Evolutionary conservation across 768 basidiomycete genomes (phyloP).

Genomic region (Russula compacta): DNA sequence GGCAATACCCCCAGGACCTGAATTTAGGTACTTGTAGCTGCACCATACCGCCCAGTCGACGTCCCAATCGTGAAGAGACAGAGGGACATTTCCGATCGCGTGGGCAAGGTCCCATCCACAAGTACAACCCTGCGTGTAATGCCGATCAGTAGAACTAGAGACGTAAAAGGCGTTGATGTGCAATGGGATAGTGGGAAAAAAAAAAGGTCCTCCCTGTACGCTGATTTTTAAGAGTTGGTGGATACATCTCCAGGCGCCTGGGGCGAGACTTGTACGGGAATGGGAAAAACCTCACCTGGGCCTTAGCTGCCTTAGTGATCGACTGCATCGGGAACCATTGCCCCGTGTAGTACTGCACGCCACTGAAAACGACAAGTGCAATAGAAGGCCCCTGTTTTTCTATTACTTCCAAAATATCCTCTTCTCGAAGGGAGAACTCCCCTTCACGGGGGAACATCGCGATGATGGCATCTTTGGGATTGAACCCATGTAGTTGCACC

Average conservation of each 20-base stretch:
- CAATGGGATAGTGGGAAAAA: slow-evolving; percentile 16
- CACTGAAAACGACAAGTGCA: slow-evolving; percentile 86
- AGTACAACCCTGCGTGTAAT: slow-evolving; percentile 64
- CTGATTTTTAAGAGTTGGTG: background rate
- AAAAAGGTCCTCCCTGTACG: background rate
- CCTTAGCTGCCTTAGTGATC: slow-evolving; percentile 78
- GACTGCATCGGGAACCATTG: slow-evolving; percentile 84
- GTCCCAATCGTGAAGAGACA: slow-evolving; percentile 84
- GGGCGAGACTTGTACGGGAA: background rate
- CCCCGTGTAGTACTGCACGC: slow-evolving; percentile 96
- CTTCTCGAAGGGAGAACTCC: slow-evolving; percentile 77
- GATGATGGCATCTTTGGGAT: slow-evolving; percentile 64
- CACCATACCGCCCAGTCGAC: slow-evolving; percentile 99
- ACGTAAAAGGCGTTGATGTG: slow-evolving; percentile 11
- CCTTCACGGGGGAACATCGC: slow-evolving; percentile 73
- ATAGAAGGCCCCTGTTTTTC: slow-evolving; percentile 65
- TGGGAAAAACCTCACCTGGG: slow-evolving; percentile 43
- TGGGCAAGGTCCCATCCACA: slow-evolving; percentile 98
- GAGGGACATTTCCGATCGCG: slow-evolving; percentile 86
- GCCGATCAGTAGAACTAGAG: slow-evolving; percentile 16
- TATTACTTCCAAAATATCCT: slow-evolving; percentile 77
- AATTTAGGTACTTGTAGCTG: slow-evolving; percentile 96
- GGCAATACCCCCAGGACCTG: slow-evolving; percentile 95
- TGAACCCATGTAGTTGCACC: slow-evolving; percentile 65
- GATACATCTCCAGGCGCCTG: background rate